Evolutionary conservation across 148 eudicot genomes (phyloP), one percentile per base, ranked within the genome.

Genomic region (Vaccinium macrocarpon): DNA sequence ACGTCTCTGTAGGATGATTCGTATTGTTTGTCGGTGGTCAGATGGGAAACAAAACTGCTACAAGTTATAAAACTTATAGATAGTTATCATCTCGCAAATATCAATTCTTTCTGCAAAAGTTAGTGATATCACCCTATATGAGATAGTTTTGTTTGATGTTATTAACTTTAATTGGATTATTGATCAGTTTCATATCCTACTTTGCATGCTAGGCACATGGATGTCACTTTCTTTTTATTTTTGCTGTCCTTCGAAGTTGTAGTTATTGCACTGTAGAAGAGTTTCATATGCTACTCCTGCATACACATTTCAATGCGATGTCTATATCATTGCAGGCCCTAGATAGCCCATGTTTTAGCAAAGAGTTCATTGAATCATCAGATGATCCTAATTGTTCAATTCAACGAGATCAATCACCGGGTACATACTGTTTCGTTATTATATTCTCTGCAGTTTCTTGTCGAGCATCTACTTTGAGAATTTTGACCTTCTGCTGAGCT

Each of bases 191-290:
- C 80, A 84, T 79, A 49, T 53, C 2, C 46, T 74, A 18, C 59
- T 21, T 61, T 81, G 16, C 12, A 25, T 81, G 51, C 76, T 85
- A 16, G 8, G 35, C 38, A 14, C 80, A n/a, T 75, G 55, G 14
- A 27, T 56, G 27, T 73, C 25, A 18, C 21, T 46, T 4, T 74
- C 57, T 82, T 52, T 66, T 66, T 68, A 64, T 84, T 23, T 75
- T 48, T 25, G 52, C 82, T 85, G 87, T 85, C 79, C 82, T 88
- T 85, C 35, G 84, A 83, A 75, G 82, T 85, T 82, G 82, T 61
- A 85, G 81, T 64, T 82, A 72, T 38, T 79, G 80, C 66, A 62
- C 83, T 50, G 56, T 23, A n/a, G 87, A 82, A 73, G 89, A 83
- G 82, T 85, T 88, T 73, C 89, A 87, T 82, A 18, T 71, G 50